Evolutionary conservation across 164 flowering plant genomes (phyloP), one percentile per base, ranked within the genome.

Genomic region (Vitis cinerea): DNA sequence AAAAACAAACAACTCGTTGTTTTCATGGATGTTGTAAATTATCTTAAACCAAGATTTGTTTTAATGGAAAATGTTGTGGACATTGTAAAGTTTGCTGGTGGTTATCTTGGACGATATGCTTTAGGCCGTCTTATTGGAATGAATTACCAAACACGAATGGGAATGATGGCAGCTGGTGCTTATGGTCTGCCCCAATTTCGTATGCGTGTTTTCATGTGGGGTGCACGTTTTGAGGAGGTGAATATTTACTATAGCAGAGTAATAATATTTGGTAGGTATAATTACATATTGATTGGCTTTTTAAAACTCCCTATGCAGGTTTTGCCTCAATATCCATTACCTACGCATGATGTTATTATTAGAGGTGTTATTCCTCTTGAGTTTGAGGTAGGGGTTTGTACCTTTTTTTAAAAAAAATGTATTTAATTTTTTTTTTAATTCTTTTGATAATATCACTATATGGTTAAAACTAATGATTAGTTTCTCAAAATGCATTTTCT

Each of bases 61-160:
- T 65, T 96, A 61, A 96, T 96, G 98, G 98, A 96, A 70, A 92
- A 96, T 73, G 99, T 95, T 0, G 88, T 83, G 1, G 99, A 95
- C 44, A 72, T 93, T 10, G 23, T 95, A 5, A 88, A 82, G 63
- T 89, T 93, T 73, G 77, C 86, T 4, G 64, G 67, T 10, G 96
- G 85, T 2, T 86, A 69, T 57, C 79, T 93, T 15, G 98, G 93
- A 7, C 75, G 93, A 15, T 90, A 93, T 80, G 97, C 93, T 2
- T 30, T 93, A 16, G 78, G 87, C 10, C 88, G 97, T 4, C 75
- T 95, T 3, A 76, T 93, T 3, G 62, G 68, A 2, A 83, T 86
- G 87, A 82, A 85, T 16, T 95, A 95, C 62, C 99, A 93, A 78
- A 72, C 83, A 5, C 75, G 94, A 10, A 74, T 93, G 54, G 99